A percentile compares a stretch with the other conserved stretches of the same genome.
These are phyloP conservation scores for Phytophthora hibernalis DNA, from an alignment of 352 stramenopile species.

Conservation along the genomic window DNA sequence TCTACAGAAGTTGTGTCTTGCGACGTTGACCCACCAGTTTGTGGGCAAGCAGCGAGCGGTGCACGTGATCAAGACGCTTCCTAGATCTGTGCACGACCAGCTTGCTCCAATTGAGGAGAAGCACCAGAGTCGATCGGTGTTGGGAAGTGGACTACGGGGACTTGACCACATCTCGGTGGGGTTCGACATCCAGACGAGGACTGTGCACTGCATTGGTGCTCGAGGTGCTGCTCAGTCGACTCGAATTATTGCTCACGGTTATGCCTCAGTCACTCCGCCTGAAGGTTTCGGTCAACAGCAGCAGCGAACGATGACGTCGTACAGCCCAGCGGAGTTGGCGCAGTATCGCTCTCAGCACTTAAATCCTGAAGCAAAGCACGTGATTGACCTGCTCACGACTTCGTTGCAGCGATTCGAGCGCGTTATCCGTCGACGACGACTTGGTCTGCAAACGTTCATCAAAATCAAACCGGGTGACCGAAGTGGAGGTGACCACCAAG, in stretches of 20 bases:
- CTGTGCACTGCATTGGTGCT: slow-evolving; percentile 36
- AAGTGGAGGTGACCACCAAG: slow-evolving; percentile 16
- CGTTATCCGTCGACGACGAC: slow-evolving; percentile 69
- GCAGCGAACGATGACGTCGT: slow-evolving; percentile 24
- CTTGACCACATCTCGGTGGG: slow-evolving; percentile 66
- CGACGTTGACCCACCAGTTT: slow-evolving; percentile 51
- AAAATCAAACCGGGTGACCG: slow-evolving; percentile 33
- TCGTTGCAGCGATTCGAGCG: slow-evolving; percentile 69
- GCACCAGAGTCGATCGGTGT: slow-evolving; percentile 43
- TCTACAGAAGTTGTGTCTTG: slow-evolving; percentile 48
- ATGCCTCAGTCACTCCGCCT: slow-evolving; percentile 54
- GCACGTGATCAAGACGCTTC: slow-evolving; percentile 72
- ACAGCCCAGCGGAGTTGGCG: slow-evolving; percentile 40
- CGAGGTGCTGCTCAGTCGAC: slow-evolving; percentile 41
- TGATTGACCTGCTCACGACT: slow-evolving; percentile 62
- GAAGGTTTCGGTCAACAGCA: slow-evolving; percentile 46
- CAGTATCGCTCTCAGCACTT: slow-evolving; percentile 52
- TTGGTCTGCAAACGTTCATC: slow-evolving; percentile 74
- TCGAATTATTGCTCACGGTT: slow-evolving; percentile 62
- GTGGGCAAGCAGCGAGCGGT: slow-evolving; percentile 46
- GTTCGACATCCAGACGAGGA: slow-evolving; percentile 61
- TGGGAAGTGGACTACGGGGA: slow-evolving; percentile 42
- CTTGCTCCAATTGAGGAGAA: slow-evolving; percentile 56
- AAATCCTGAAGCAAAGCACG: slow-evolving; percentile 67
- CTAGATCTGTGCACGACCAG: slow-evolving; percentile 55